These are phyloP conservation scores for Boletus edulis DNA, from an alignment of 768 basidiomycete genomes.

Conservation along the genomic window DNA sequence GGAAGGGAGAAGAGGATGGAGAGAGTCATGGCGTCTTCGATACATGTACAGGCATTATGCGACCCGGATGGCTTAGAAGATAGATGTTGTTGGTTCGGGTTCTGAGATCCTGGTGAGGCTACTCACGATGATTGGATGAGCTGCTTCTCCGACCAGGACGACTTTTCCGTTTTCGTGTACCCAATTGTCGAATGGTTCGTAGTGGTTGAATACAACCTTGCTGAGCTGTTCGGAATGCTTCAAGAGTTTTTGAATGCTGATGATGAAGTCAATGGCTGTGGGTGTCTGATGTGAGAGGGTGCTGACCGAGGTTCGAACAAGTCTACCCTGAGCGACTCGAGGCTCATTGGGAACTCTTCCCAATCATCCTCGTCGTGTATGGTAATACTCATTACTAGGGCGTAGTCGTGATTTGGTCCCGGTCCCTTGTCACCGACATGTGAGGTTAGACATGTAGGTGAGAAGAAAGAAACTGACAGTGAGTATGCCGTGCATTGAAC, in stretches of 20 bases:
- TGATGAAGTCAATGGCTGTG: not conserved
- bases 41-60: slow-evolving; percentile 44
- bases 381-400: slow-evolving; percentile 8
- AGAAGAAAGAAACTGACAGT: slow-evolving; percentile 9
- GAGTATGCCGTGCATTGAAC: slow-evolving; percentile 15
- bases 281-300: not conserved
- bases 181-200: slow-evolving; percentile 44
- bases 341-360: slow-evolving; percentile 10
- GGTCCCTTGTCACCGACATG: slow-evolving; percentile 4
- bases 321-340: slow-evolving; percentile 11
- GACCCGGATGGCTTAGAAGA: slow-evolving; percentile 45
- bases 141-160: slow-evolving; percentile 57
- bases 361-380: not conserved
- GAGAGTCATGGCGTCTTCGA: slow-evolving; percentile 63
- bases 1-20: slow-evolving; percentile 55
- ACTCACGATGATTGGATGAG: slow-evolving; percentile 51
- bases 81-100: not conserved
- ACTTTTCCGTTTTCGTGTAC: slow-evolving; percentile 50
- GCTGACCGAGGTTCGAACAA: slow-evolving; percentile 24
- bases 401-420: slow-evolving; percentile 14
- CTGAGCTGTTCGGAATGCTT: slow-evolving; percentile 11
- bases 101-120: not conserved
- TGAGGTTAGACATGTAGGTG: not conserved
- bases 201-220: slow-evolving; percentile 32
- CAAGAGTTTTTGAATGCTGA: slow-evolving; percentile 21